A percentile compares a stretch with the other conserved stretches of the same genome.
These are phyloP conservation scores for Theobroma grandiflorum DNA, from an alignment of 441 rosid species.

Conservation along the genomic window DNA sequence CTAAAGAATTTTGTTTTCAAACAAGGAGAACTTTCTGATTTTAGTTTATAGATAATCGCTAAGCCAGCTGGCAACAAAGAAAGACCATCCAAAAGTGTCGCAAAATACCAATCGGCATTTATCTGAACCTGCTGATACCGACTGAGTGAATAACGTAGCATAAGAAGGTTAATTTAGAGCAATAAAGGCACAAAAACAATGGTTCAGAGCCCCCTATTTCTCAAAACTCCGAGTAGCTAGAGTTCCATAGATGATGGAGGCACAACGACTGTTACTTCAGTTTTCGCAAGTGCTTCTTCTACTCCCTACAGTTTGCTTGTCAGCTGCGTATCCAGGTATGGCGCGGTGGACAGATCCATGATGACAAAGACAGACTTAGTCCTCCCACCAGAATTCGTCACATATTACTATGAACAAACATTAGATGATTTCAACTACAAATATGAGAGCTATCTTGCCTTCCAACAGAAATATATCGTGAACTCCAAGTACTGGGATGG, in stretches of 20 bases:
- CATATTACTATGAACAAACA: constrained; percentile 55
- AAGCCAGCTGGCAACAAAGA: not conserved
- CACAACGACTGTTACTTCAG: not conserved
- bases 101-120: not conserved
- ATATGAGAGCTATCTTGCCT: constrained; percentile 60
- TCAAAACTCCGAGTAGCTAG: not conserved
- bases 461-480: constrained; percentile 58
- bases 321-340: not conserved
- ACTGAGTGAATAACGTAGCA: not conserved
- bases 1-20: no score
- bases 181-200: not conserved
- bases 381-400: constrained; percentile 31
- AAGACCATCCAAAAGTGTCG: no score
- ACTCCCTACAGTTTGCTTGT: not conserved
- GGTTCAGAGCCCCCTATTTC: not conserved
- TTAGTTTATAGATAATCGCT: not conserved
- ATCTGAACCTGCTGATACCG: not conserved
- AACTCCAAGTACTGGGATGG: constrained; percentile 64
- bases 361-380: not conserved
- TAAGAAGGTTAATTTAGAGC: not conserved
- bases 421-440: constrained; percentile 74
- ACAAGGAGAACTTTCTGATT: not conserved
- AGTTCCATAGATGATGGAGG: not conserved
- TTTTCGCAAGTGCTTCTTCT: not conserved
- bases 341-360: not conserved